Evolutionary conservation across 495 filamentous ascomycete species (phyloP).

Genomic region (Zalerion maritima): DNA sequence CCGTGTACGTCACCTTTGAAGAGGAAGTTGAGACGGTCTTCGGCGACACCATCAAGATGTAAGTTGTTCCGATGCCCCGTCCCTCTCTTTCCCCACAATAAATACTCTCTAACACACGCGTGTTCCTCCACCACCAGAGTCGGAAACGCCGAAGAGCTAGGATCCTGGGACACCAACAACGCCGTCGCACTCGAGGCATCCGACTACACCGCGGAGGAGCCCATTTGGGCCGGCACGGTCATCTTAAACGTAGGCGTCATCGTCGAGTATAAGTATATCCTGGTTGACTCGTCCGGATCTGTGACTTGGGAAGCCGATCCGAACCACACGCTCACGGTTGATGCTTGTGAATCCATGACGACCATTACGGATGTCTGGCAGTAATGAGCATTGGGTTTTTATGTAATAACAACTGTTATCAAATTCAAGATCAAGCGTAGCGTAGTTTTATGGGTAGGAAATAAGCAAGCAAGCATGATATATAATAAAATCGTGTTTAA

Average conservation of each 20-base stretch:
- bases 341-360: conserved; percentile 24
- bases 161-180: conserved; percentile 9
- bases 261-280: conserved; percentile 45
- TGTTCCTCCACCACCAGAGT: too few relatives aligned
- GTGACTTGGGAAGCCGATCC: conserved; percentile 39
- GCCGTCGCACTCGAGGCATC: conserved; percentile 6
- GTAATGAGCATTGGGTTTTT: too few relatives aligned
- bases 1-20: conserved; percentile 4
- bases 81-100: not conserved
- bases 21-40: conserved; percentile 2
- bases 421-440: too few relatives aligned
- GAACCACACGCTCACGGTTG: conserved; percentile 36
- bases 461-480: too few relatives aligned
- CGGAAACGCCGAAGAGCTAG: conserved; percentile 13
- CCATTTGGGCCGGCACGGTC: conserved; percentile 10
- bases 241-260: conserved; percentile 25
- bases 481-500: too few relatives aligned
- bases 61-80: conserved; percentile 1
- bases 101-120: not conserved
- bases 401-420: too few relatives aligned
- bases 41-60: conserved; percentile 6
- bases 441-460: too few relatives aligned
- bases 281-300: conserved; percentile 25
- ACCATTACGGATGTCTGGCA: conserved; percentile 17
- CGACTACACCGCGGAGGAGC: conserved; percentile 9